Base-by-base conservation (phyloP, 495 filamentous ascomycete genomes). In the Mytilinidion resinicola region DNA sequence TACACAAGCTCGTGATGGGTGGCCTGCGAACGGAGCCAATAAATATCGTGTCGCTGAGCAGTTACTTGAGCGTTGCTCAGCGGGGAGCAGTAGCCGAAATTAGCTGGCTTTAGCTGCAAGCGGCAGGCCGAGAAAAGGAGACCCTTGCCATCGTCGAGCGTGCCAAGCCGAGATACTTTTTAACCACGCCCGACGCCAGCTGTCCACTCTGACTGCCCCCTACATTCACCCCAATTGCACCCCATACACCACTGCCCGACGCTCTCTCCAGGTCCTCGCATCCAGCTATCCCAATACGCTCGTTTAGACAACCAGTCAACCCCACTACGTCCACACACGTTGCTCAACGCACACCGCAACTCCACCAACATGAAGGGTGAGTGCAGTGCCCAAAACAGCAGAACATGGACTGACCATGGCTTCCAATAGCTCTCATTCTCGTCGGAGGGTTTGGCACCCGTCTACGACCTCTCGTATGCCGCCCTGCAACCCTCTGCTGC, bases 391-490 rank as follows among this genome's bases (percentile, higher is more conserved):
- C 20, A 19, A n/a, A 15, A 39, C 25, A n/a, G 4, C 41, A 19
- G 8, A 9, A 43, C 8, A n/a, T 14, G 41, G 2, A 9, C 17
- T 43, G 41, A 43, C 41, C 14, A n/a, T 43, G 14, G 41, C 41
- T 43, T 1, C 14, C 8, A 43, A 65, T 73, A 98, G 93, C 93
- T 74, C 85, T 98, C 70, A 97, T 98, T 86, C 92, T 98, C 70
- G 93, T 98, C 75, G 93, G 93, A 79, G 93, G 93, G 71, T 98
- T 97, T 77, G 93, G 93, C 72, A 98, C 93, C 75, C 92, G 93
- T 75, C 85, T 98, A 65, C 89, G 93, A 72, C 93, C 93, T 76
- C 82, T 98, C 77, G 91, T 96, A 88, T 75, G 89, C 83, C 35
- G 51, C 56, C 61, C 59, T 65, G 20, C 7, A 19, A 11, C 55